Percentiles rank a stretch among this genome's conserved stretches.
phyloP scores from a whole-genome alignment of 768 basidiomycete species.

The Sarcodon aspratus region DNA sequence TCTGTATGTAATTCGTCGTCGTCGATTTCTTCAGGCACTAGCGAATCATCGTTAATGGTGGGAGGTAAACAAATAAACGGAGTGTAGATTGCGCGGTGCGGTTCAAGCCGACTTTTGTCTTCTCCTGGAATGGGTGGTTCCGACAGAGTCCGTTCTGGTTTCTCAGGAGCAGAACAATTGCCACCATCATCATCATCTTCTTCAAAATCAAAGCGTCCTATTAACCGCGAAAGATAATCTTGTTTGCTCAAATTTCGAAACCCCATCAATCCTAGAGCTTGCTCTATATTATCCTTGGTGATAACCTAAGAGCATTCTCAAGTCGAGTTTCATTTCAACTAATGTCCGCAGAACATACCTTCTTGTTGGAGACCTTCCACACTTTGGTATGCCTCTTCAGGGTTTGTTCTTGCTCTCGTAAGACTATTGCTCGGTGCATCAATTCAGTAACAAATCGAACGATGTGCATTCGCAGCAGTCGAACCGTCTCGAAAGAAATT shows the following conservation, averaged over 20 bases:
- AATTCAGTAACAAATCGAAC: constrained; percentile 40
- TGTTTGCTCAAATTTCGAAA: constrained; percentile 23
- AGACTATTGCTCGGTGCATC: constrained; percentile 37
- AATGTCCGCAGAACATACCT: constrained; percentile 21
- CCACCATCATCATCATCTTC: constrained; percentile 6
- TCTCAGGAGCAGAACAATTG: constrained; percentile 1
- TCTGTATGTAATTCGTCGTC: constrained; percentile 25
- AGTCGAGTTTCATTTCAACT: neutral
- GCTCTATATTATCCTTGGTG: constrained; percentile 27
- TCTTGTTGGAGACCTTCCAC: constrained; percentile 36
- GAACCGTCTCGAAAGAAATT: constrained; percentile 40
- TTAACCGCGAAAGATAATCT: constrained; percentile 27
- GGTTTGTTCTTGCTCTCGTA: constrained; percentile 45
- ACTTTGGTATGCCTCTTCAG: constrained; percentile 49
- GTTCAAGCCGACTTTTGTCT: constrained; percentile 6
- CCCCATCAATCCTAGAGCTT: constrained; percentile 38
- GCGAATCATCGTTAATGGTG: constrained; percentile 11
- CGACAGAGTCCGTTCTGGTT: constrained; percentile 4
- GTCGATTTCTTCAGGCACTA: constrained; percentile 23
- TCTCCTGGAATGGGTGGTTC: constrained; percentile 1
- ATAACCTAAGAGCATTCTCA: constrained; percentile 25
- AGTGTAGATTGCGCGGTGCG: constrained; percentile 21
- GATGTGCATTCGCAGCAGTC: constrained; percentile 30
- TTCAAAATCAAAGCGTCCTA: constrained; percentile 8
- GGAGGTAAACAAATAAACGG: constrained; percentile 25